phyloP scores from a whole-genome alignment of 768 basidiomycete species.

The Lactifluus pinguis region DNA sequence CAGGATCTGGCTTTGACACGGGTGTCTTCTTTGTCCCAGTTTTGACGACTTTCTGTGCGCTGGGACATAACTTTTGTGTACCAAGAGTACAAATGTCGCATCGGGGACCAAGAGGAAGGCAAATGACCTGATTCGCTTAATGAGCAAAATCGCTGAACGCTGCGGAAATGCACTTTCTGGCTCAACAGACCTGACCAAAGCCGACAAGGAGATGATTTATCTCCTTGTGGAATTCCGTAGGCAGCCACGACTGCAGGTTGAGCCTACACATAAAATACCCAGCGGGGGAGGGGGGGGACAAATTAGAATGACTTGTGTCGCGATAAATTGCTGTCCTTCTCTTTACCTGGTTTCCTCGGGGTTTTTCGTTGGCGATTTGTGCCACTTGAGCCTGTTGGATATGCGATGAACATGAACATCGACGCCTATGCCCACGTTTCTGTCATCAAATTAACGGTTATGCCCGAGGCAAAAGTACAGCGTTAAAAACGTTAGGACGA shows the following conservation, averaged over 20 bases:
- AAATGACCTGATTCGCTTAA: constrained; percentile 43
- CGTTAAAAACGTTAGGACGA: constrained; percentile 21
- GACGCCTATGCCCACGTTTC: constrained; percentile 87
- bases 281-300: neutral
- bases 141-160: neutral
- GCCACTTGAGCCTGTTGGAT: constrained; percentile 90
- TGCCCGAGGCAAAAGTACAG: neutral
- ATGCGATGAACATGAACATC: constrained; percentile 96
- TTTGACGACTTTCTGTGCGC: constrained; percentile 34
- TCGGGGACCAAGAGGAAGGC: constrained; percentile 53
- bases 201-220: constrained; percentile 80
- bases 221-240: constrained; percentile 57
- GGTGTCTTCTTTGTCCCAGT: constrained; percentile 15
- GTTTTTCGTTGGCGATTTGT: constrained; percentile 69
- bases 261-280: constrained; percentile 35
- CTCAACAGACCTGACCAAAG: constrained; percentile 61
- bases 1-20: constrained; percentile 13
- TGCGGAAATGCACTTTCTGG: neutral
- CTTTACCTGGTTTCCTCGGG: constrained; percentile 80
- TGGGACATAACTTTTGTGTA: constrained; percentile 52
- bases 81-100: constrained; percentile 59
- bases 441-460: constrained; percentile 24
- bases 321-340: neutral
- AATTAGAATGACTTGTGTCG: neutral
- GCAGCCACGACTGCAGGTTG: constrained; percentile 80